These are phyloP conservation scores for Triglochin maritima DNA, from an alignment of 106 monocot genomes.

Conservation along the genomic window DNA sequence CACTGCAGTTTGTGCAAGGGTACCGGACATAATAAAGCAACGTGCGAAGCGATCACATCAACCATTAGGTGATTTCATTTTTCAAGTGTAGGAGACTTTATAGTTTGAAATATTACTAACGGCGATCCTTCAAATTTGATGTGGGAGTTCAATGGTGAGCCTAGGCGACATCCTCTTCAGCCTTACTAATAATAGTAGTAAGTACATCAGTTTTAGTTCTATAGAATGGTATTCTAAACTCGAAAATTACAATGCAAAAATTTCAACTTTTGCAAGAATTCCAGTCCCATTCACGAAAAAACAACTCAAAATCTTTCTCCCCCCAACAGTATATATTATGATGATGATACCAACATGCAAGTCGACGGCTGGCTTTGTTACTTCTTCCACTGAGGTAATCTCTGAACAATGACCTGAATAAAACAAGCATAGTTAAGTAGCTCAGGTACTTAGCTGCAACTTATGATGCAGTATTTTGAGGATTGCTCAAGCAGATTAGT, in stretches of 20 bases:
- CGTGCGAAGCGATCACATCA: conserved; percentile 45
- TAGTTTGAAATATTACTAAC: neutral
- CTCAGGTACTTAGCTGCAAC: neutral
- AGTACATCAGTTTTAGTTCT: too few relatives aligned
- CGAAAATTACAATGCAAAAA: too few relatives aligned
- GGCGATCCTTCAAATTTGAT: neutral
- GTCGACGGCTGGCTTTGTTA: conserved; percentile 6
- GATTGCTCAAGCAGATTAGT: neutral
- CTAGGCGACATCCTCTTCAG: too few relatives aligned
- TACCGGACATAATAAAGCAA: conserved; percentile 70
- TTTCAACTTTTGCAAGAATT: too few relatives aligned
- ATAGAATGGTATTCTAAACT: too few relatives aligned
- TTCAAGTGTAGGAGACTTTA: neutral
- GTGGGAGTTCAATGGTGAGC: neutral
- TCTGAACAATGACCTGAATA: conserved; percentile 52
- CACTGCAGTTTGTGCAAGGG: conserved; percentile 76
- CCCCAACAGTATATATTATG: too few relatives aligned
- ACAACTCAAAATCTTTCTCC: too few relatives aligned
- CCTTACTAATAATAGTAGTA: too few relatives aligned
- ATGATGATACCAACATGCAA: too few relatives aligned
- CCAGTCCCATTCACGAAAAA: too few relatives aligned
- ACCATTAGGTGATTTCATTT: neutral
- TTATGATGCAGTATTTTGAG: neutral
- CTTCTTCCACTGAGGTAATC: conserved; percentile 73
- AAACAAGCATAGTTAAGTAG: neutral